Conservation (phyloP, 164 flowering plant species). For the Stephania cephalantha region DNA sequence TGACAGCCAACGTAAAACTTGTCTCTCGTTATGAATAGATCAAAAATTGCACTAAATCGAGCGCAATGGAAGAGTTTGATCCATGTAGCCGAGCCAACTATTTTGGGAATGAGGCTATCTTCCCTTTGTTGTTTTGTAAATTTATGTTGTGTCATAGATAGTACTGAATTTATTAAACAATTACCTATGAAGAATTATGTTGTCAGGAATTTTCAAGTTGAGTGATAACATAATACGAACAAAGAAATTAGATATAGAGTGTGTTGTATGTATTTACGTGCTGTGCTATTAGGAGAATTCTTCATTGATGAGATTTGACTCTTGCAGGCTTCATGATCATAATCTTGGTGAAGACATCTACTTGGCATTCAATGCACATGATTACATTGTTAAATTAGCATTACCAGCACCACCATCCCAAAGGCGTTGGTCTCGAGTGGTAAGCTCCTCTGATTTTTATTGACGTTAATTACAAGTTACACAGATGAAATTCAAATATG, state of each 20-base stretch:
- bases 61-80: too few species aligned
- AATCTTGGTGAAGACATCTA: slow-evolving; percentile 54
- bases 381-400: slow-evolving; percentile 48
- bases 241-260: neutral
- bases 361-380: slow-evolving; percentile 89
- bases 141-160: too few species aligned
- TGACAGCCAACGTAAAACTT: too few species aligned
- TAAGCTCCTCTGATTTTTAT: slow-evolving; percentile 24
- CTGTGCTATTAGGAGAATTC: neutral
- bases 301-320: neutral
- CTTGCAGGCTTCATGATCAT: slow-evolving; percentile 69
- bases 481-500: neutral
- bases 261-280: neutral
- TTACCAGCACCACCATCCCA: slow-evolving; percentile 64
- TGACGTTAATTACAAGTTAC: neutral
- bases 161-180: too few species aligned
- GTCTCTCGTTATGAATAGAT: too few species aligned
- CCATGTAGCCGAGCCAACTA: too few species aligned
- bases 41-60: too few species aligned
- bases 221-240: neutral
- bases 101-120: too few species aligned
- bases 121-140: too few species aligned
- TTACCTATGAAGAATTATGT: too few species aligned
- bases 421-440: slow-evolving; percentile 80
- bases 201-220: too few species aligned